Conservation (phyloP, 371 early-diverging fungal genomes). For the Apophysomyces sp. region DNA sequence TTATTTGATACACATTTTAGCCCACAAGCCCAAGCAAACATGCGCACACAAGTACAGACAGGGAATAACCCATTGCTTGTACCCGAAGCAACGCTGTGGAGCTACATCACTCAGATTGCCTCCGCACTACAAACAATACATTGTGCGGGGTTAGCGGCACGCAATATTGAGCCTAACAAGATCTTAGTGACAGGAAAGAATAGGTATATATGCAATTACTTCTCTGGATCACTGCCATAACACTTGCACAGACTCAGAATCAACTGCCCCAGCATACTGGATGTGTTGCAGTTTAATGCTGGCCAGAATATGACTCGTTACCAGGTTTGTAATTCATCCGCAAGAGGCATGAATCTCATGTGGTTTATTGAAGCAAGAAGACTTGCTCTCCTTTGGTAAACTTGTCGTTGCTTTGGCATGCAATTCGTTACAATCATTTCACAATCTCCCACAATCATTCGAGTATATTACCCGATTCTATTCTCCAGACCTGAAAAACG, state of each 20-base stretch:
- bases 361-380: constrained; percentile 70
- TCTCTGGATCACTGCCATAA: neutral
- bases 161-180: constrained; percentile 78
- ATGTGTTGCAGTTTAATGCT: constrained; percentile 76
- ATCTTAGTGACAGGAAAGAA: constrained; percentile 83
- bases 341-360: neutral
- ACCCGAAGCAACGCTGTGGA: constrained; percentile 84
- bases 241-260: constrained; percentile 63
- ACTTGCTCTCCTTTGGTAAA: constrained; percentile 87
- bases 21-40: constrained; percentile 50
- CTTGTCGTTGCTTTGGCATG: constrained; percentile 80
- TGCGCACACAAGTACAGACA: constrained; percentile 41
- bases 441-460: constrained; percentile 71
- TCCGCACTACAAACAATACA: constrained; percentile 87
- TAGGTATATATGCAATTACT: constrained; percentile 45
- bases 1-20: constrained; percentile 69
- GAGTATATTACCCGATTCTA: constrained; percentile 74
- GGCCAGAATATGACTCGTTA: constrained; percentile 60
- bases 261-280: constrained; percentile 82
- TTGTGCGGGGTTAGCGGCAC: constrained; percentile 73
- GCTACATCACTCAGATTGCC: constrained; percentile 81
- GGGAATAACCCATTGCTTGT: constrained; percentile 41
- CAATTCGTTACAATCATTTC: constrained; percentile 68
- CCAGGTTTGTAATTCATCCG: constrained; percentile 44
- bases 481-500: constrained; percentile 78